Conservation (phyloP, 139 green algal species). For the Dunaliella sp. region DNA sequence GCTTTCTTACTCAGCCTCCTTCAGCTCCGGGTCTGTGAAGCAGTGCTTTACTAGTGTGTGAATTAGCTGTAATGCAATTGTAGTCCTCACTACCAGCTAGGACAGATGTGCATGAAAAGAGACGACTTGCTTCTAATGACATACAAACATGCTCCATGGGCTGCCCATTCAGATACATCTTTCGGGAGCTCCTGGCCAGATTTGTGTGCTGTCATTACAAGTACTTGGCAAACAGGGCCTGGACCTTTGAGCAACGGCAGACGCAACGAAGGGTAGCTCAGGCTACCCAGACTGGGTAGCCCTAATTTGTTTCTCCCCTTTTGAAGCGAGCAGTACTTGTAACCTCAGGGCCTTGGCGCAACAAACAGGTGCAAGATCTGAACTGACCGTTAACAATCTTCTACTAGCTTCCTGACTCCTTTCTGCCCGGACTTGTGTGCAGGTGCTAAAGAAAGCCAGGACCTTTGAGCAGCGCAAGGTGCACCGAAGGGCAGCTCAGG, state of each 20-base stretch:
- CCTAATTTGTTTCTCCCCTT: too few species aligned
- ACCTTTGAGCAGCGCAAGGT: slow-evolving; percentile 45
- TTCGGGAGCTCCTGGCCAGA: too few species aligned
- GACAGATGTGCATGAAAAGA: background rate
- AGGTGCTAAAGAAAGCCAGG: slow-evolving; percentile 50
- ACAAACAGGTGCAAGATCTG: background rate
- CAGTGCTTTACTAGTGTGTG: background rate
- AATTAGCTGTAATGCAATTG: background rate
- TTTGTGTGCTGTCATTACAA: too few species aligned
- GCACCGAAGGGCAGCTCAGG: slow-evolving; percentile 29
- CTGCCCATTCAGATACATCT: too few species aligned
- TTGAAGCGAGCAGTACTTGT: background rate
- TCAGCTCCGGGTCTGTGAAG: background rate
- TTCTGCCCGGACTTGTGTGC: too few species aligned
- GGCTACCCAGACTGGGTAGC: too few species aligned
- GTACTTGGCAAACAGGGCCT: too few species aligned
- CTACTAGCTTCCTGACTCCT: background rate
- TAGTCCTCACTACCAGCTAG: too few species aligned
- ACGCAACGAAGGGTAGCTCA: background rate
- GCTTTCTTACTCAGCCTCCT: too few species aligned
- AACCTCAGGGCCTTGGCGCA: background rate
- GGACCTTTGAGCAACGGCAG: too few species aligned
- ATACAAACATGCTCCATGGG: too few species aligned
- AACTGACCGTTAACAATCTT: background rate
- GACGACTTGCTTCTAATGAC: background rate